Evolutionary conservation across 768 basidiomycete species (phyloP).

Genomic region (Boletus vinaceobasis): DNA sequence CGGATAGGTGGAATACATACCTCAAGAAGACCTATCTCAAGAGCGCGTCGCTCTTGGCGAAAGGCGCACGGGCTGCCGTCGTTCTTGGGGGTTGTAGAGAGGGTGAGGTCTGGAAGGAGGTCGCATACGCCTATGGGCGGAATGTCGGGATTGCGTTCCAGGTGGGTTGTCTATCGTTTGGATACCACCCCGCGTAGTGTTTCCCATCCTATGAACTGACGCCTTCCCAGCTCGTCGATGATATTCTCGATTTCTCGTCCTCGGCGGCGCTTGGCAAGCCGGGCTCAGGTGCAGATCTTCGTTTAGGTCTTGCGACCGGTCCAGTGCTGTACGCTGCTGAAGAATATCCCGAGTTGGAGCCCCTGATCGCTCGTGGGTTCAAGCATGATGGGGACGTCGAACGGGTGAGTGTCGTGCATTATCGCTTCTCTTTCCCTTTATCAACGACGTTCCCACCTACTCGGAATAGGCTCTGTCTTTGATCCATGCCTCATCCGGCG

Average conservation of each 20-base stretch:
- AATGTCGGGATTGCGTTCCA: constrained; percentile 96
- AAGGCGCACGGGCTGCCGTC: constrained; percentile 78
- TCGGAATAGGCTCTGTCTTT: constrained; percentile 57
- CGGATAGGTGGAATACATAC: constrained; percentile 70
- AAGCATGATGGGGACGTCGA: constrained; percentile 75
- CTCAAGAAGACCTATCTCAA: constrained; percentile 92
- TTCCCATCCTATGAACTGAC: neutral
- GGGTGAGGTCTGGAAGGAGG: constrained; percentile 82
- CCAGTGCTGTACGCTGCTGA: constrained; percentile 87
- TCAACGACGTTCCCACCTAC: neutral
- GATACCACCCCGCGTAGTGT: neutral
- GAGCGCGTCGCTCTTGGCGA: constrained; percentile 88
- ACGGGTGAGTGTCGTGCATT: constrained; percentile 43
- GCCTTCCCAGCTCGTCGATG: constrained; percentile 78
- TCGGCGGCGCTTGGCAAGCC: constrained; percentile 85
- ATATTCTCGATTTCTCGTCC: constrained; percentile 89
- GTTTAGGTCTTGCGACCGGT: constrained; percentile 80
- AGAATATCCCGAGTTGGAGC: constrained; percentile 71
- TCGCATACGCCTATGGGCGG: constrained; percentile 86
- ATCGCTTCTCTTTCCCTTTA: neutral
- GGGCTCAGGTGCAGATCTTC: constrained; percentile 71
- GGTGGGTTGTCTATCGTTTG: constrained; percentile 41
- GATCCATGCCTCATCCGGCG: constrained; percentile 58
- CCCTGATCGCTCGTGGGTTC: constrained; percentile 79
- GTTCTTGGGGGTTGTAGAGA: constrained; percentile 80